phyloP scores from a whole-genome alignment of 1,284 basidiomycete species.

The Trichosporon faecale region DNA sequence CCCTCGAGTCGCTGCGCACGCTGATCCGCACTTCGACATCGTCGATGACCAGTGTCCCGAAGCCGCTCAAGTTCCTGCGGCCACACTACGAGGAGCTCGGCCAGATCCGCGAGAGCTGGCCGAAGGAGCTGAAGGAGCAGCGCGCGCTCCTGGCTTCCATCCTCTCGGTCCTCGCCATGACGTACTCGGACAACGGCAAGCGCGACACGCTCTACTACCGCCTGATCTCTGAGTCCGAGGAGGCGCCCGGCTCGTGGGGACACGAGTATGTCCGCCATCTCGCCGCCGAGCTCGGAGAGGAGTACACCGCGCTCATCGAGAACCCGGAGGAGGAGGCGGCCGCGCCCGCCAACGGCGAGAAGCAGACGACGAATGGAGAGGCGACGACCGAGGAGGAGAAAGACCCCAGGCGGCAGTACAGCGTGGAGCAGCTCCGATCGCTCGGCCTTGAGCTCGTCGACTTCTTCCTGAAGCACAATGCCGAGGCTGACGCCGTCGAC shows the following conservation, averaged over 20 bases:
- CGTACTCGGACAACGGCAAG: slow-evolving; percentile 92
- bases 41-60: slow-evolving; percentile 99
- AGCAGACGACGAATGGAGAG: slow-evolving; percentile 20
- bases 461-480: slow-evolving; percentile 92
- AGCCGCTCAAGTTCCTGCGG: slow-evolving; percentile 96
- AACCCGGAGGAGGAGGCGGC: slow-evolving; percentile 49
- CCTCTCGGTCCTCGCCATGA: slow-evolving; percentile 99
- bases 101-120: slow-evolving; percentile 74
- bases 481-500: slow-evolving; percentile 97
- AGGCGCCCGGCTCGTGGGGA: slow-evolving; percentile 94
- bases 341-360: slow-evolving; percentile 26
- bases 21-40: slow-evolving; percentile 95
- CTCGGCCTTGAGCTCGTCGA: slow-evolving; percentile 83
- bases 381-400: slow-evolving; percentile 13
- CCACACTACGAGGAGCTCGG: slow-evolving; percentile 91
- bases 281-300: slow-evolving; percentile 93
- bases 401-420: slow-evolving; percentile 32
- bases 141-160: slow-evolving; percentile 97
- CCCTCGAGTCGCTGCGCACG: slow-evolving; percentile 88
- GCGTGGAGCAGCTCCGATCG: slow-evolving; percentile 63
- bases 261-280: slow-evolving; percentile 99
- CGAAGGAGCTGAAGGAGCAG: slow-evolving; percentile 62
- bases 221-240: slow-evolving; percentile 72
- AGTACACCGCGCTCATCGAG: slow-evolving; percentile 59
- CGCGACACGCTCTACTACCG: slow-evolving; percentile 93